These are phyloP conservation scores for Aspergillus vadensis DNA, from an alignment of 2,329 filamentous ascomycete species.

Conservation along the genomic window DNA sequence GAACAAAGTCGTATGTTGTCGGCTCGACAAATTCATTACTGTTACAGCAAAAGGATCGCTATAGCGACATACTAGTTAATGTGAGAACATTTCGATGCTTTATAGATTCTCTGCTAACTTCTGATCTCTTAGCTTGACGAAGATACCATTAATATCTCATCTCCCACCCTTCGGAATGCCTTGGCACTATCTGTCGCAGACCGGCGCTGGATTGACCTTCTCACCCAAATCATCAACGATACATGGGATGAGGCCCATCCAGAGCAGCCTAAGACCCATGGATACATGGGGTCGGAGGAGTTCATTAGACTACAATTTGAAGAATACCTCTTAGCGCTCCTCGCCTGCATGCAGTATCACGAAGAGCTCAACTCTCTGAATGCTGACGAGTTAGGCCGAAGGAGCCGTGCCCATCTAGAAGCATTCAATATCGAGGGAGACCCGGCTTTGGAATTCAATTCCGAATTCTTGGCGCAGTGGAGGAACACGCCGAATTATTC, in stretches of 20 bases:
- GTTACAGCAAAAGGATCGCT: constrained; percentile 89
- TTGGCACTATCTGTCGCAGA: constrained; percentile 81
- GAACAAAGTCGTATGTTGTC: constrained; percentile 95
- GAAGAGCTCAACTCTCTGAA: constrained; percentile 60
- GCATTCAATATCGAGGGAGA: constrained; percentile 72
- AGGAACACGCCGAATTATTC: constrained; percentile 84
- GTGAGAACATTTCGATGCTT: constrained; percentile 32
- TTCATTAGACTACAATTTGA: constrained; percentile 97
- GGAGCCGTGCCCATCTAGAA: constrained; percentile 55
- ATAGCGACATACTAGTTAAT: constrained; percentile 95
- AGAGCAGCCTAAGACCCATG: constrained; percentile 85
- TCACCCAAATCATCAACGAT: constrained; percentile 90
- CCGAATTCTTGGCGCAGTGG: constrained; percentile 87
- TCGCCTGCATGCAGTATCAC: constrained; percentile 88
- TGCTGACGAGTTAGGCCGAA: constrained; percentile 45
- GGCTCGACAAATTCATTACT: constrained; percentile 95
- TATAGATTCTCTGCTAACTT: neutral
- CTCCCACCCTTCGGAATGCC: constrained; percentile 72
- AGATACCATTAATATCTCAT: constrained; percentile 79
- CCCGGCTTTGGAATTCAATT: constrained; percentile 78
- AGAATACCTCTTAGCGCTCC: constrained; percentile 86
- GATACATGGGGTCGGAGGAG: constrained; percentile 93
- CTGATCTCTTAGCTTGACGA: constrained; percentile 69
- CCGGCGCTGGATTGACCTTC: constrained; percentile 92
- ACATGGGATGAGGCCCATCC: constrained; percentile 96